Evolutionary conservation across 1,284 basidiomycete genomes (phyloP), one percentile per base, ranked within the genome.

Genomic region (Phellopilus nigrolimitatus): DNA sequence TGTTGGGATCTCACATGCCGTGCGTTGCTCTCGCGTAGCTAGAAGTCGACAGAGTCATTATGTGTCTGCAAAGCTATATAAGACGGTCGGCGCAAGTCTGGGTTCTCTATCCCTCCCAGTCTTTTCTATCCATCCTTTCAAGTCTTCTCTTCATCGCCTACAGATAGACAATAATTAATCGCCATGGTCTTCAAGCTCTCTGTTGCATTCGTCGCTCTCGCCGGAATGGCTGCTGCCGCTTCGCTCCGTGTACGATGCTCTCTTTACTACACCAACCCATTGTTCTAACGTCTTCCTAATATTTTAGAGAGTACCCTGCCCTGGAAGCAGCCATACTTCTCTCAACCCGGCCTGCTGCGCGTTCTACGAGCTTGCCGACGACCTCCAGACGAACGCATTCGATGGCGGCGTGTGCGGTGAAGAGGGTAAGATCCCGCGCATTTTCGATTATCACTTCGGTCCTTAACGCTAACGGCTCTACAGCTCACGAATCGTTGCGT

Each of bases 401-500:
- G 68, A 73, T 27, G 63, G 44, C 30, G 47, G 65, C 13, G 57
- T 68, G 54, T 74, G 72, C 53, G 69, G 68, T 19, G 55, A 72
- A 62, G 68, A 71, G 45, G 71, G n/a, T n/a, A n/a, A n/a, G n/a
- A n/a, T n/a, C n/a, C n/a, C n/a, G n/a, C n/a, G n/a, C n/a, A n/a
- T n/a, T n/a, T n/a, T n/a, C n/a, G n/a, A n/a, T n/a, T n/a, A n/a
- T n/a, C n/a, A n/a, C n/a, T n/a, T n/a, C n/a, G n/a, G n/a, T n/a
- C n/a, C n/a, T n/a, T n/a, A n/a, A n/a, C n/a, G n/a, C n/a, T n/a
- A n/a, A n/a, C n/a, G n/a, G n/a, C n/a, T n/a, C n/a, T n/a, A n/a
- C n/a, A n/a, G n/a, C 68, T 17, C 73, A 72, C 56, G 70, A 71
- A 52, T 66, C 71, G 10, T 58, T 74, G 38, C 69, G 73, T 28